phyloP scores from a whole-genome alignment of 164 flowering plant species.

The Piper longum region DNA sequence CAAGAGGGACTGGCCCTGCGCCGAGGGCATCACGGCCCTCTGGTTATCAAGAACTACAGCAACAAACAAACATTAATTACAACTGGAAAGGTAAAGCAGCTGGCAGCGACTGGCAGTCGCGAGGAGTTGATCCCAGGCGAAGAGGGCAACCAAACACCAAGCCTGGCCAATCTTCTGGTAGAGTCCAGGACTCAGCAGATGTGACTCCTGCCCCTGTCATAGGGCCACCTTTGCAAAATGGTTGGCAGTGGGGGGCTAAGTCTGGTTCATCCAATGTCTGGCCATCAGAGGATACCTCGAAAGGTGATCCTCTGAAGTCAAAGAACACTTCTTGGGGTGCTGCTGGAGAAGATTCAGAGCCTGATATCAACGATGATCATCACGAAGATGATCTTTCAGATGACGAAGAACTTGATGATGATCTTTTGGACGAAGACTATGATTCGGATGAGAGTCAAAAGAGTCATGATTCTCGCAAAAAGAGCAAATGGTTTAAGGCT shows the following conservation, averaged over 20 bases:
- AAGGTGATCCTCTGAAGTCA: neutral
- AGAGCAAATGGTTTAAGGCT: slow-evolving; percentile 40
- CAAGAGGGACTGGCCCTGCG: slow-evolving; percentile 23
- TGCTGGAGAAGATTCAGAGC: slow-evolving; percentile 7
- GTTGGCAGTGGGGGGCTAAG: slow-evolving; percentile 50
- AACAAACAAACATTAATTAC: slow-evolving; percentile 18
- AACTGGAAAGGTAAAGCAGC: slow-evolving; percentile 22
- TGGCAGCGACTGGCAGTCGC: slow-evolving; percentile 20
- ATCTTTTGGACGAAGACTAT: slow-evolving; percentile 44
- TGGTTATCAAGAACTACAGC: slow-evolving; percentile 25
- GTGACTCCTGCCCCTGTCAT: slow-evolving; percentile 18
- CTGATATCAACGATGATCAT: slow-evolving; percentile 3
- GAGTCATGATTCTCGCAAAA: slow-evolving; percentile 58
- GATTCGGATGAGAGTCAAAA: slow-evolving; percentile 60
- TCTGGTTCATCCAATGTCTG: slow-evolving; percentile 12
- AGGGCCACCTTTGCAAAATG: slow-evolving; percentile 51
- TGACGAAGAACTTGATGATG: slow-evolving; percentile 44
- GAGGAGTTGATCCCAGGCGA: slow-evolving; percentile 21
- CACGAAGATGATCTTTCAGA: slow-evolving; percentile 9
- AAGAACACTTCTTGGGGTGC: slow-evolving; percentile 1
- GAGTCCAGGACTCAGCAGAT: slow-evolving; percentile 8
- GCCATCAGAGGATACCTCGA: slow-evolving; percentile 7
- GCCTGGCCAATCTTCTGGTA: slow-evolving; percentile 7
- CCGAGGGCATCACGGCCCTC: slow-evolving; percentile 13
- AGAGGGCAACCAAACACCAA: slow-evolving; percentile 35